Evolutionary conservation across 2,329 filamentous ascomycete species (phyloP).

Genomic region (Colletotrichum gloeosporioides): DNA sequence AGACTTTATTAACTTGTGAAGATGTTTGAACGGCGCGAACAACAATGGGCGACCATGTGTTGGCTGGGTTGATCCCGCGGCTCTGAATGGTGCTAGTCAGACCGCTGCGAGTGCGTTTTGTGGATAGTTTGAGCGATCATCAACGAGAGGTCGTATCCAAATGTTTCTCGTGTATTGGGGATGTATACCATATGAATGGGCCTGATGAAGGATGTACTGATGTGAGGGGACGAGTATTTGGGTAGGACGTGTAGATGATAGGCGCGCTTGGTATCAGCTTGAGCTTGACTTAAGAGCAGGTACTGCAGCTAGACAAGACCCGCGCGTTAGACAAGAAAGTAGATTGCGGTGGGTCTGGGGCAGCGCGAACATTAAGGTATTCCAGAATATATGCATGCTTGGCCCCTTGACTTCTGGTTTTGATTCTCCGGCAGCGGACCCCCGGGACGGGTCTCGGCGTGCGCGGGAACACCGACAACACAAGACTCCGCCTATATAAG

Average conservation of each 20-base stretch:
- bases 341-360: neutral
- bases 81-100: neutral
- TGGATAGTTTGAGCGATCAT: neutral
- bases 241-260: neutral
- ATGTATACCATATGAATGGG: neutral
- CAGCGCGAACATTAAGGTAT: neutral
- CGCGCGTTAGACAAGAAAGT: too few relatives aligned
- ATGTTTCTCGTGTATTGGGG: neutral
- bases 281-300: neutral
- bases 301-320: neutral
- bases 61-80: too few relatives aligned
- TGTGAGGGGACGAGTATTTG: neutral
- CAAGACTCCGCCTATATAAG: neutral
- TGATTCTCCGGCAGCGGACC: neutral
- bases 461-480: neutral
- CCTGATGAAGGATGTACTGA: neutral
- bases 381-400: neutral
- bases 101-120: neutral
- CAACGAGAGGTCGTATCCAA: rapidly evolving
- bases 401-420: neutral
- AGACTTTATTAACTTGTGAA: neutral
- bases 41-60: neutral
- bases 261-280: neutral
- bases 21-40: neutral
- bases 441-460: neutral